phyloP scores from a whole-genome alignment of 371 early-diverging fungal species.

The Mucor circinelloides region DNA sequence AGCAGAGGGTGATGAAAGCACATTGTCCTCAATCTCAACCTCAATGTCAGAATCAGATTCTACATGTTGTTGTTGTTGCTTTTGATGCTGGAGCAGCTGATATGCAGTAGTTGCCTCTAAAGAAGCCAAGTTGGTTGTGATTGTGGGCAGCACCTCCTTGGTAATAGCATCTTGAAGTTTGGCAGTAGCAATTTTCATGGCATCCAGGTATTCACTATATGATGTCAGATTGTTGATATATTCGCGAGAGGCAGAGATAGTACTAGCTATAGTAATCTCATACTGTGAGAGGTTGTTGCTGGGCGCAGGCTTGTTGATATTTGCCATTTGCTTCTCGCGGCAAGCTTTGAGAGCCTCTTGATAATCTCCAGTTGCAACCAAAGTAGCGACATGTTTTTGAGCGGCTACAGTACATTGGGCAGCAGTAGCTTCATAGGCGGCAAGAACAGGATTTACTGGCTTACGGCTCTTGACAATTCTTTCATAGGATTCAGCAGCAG shows the following conservation, averaged over 20 bases:
- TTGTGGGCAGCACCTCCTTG: neutral
- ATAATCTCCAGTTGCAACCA: neutral
- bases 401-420: neutral
- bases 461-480: neutral
- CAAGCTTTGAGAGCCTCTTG: neutral
- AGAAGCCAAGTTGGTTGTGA: conserved; percentile 2
- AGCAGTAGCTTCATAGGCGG: conserved; percentile 5
- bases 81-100: neutral
- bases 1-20: neutral
- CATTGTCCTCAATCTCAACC: neutral
- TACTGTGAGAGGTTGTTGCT: neutral
- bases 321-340: neutral
- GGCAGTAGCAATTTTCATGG: neutral
- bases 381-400: neutral
- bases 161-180: neutral
- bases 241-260: neutral
- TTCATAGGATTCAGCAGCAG: neutral
- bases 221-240: neutral
- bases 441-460: conserved; percentile 3
- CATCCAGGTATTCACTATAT: neutral
- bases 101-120: conserved; percentile 19
- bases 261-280: neutral
- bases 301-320: neutral
- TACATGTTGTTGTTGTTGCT: neutral
- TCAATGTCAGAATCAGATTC: conserved; percentile 7